phyloP scores from a whole-genome alignment of 805 yeast species.

The Yamadazyma akitaensis region DNA sequence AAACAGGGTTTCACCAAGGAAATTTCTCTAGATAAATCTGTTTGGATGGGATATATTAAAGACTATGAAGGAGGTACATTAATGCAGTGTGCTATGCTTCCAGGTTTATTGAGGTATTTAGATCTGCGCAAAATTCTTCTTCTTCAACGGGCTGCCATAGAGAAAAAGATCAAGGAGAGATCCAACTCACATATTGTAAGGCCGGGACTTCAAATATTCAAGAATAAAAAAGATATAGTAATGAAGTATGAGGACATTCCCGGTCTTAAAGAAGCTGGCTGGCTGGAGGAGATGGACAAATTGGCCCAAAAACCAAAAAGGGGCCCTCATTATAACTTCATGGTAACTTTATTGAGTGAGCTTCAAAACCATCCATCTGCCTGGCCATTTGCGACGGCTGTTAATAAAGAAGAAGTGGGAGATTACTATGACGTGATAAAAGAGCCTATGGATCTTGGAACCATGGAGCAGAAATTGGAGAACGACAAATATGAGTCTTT shows the following conservation, averaged over 20 bases:
- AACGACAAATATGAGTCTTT: conserved; percentile 87
- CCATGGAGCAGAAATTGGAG: conserved; percentile 92
- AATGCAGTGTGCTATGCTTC: conserved; percentile 96
- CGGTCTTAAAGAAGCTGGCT: conserved; percentile 89
- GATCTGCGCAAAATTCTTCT: conserved; percentile 84
- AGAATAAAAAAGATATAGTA: conserved; percentile 38
- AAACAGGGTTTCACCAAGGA: conserved; percentile 98
- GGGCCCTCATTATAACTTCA: conserved; percentile 90
- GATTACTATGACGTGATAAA: conserved; percentile 95
- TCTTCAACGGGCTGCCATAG: conserved; percentile 87
- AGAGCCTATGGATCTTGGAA: conserved; percentile 96
- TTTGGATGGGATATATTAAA: conserved; percentile 98
- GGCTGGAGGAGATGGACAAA: conserved; percentile 98
- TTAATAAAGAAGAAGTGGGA: conserved; percentile 88
- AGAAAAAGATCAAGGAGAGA: conserved; percentile 74
- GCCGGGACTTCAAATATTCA: conserved; percentile 76
- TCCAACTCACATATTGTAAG: conserved; percentile 78
- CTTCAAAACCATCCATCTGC: conserved; percentile 93
- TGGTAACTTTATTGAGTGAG: conserved; percentile 85
- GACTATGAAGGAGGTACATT: conserved; percentile 99
- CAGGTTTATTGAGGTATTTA: conserved; percentile 72
- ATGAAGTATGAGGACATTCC: conserved; percentile 83
- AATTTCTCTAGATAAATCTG: conserved; percentile 74
- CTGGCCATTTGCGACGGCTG: conserved; percentile 97
- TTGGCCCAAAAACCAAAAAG: conserved; percentile 92